Evolutionary conservation across 2,329 filamentous ascomycete genomes (phyloP).

Genomic region (Cephalotrichum gorgonifer): DNA sequence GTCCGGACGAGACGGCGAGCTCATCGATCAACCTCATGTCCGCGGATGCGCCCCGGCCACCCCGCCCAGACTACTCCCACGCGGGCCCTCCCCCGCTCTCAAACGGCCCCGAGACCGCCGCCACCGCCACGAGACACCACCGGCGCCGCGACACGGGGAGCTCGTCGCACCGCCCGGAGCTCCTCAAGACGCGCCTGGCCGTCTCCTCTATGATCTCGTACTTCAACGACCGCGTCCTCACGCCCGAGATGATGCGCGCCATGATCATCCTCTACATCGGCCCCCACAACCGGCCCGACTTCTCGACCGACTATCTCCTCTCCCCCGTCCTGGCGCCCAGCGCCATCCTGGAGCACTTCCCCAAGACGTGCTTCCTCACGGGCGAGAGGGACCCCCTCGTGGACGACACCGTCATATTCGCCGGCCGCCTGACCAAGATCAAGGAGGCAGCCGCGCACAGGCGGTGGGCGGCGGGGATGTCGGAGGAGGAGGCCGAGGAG

Average conservation of each 20-base stretch:
- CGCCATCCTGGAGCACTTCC: slow-evolving; percentile 71
- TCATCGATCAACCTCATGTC: not conserved
- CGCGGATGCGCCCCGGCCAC: slow-evolving; percentile 17
- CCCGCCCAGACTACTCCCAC: slow-evolving; percentile 42
- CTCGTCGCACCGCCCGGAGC: slow-evolving; percentile 41
- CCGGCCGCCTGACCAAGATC: slow-evolving; percentile 74
- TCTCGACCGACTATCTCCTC: slow-evolving; percentile 80
- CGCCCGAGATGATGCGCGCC: slow-evolving; percentile 95
- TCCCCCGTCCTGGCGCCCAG: slow-evolving; percentile 87
- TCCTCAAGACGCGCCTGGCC: slow-evolving; percentile 74
- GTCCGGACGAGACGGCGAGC: not conserved
- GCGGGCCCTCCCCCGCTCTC: slow-evolving; percentile 25
- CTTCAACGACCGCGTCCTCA: slow-evolving; percentile 89
- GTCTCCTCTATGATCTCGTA: slow-evolving; percentile 98
- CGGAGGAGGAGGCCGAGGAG: slow-evolving; percentile 6
- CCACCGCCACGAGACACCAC: not conserved
- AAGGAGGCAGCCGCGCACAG: slow-evolving; percentile 40
- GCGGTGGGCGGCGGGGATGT: slow-evolving; percentile 27
- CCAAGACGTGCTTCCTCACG: slow-evolving; percentile 87
- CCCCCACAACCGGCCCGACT: slow-evolving; percentile 85
- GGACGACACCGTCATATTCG: slow-evolving; percentile 95
- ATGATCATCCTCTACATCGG: slow-evolving; percentile 99
- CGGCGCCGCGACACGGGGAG: not conserved
- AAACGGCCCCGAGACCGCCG: not conserved
- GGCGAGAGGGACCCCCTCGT: slow-evolving; percentile 92